Conservation (phyloP, 305 asterid genomes). For the Nicotiana rustica region DNA sequence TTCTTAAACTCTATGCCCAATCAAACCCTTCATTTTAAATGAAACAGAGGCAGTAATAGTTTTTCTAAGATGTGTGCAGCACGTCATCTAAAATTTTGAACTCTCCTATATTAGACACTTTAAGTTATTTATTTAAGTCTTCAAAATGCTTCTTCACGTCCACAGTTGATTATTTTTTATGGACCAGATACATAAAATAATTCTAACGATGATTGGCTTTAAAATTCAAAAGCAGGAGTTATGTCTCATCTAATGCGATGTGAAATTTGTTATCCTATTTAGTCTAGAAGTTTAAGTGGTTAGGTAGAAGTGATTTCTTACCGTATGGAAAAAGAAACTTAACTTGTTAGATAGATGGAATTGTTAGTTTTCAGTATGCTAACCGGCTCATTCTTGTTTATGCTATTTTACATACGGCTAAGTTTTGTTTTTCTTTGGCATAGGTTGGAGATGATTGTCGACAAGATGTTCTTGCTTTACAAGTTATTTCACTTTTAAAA, state of each 20-base stretch:
- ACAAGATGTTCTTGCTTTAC: constrained; percentile 98
- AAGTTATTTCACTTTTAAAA: constrained; percentile 95
- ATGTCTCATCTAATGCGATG: not conserved
- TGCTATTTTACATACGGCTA: constrained; percentile 41
- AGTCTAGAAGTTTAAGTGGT: not conserved
- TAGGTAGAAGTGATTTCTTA: not conserved
- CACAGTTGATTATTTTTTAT: not conserved
- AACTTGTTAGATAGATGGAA: constrained; percentile 20
- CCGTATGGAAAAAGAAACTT: not conserved
- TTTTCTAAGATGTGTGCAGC: not conserved
- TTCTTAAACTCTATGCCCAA: not conserved
- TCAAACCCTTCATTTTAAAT: constrained; percentile 19
- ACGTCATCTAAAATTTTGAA: not conserved
- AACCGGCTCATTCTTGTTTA: constrained; percentile 23
- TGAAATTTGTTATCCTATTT: constrained; percentile 24
- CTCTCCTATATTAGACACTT: not conserved
- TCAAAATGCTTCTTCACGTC: not conserved
- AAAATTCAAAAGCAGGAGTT: not conserved
- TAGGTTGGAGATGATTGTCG: constrained; percentile 99
- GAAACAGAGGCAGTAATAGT: not conserved
- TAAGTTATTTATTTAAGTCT: not conserved
- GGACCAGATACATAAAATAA: constrained; percentile 17
- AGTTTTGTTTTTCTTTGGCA: constrained; percentile 46
- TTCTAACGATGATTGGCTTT: not conserved
- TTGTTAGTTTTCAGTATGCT: constrained; percentile 16